Evolutionary conservation across 306 rosid genomes (phyloP).

Genomic region (Acmispon strigosus): DNA sequence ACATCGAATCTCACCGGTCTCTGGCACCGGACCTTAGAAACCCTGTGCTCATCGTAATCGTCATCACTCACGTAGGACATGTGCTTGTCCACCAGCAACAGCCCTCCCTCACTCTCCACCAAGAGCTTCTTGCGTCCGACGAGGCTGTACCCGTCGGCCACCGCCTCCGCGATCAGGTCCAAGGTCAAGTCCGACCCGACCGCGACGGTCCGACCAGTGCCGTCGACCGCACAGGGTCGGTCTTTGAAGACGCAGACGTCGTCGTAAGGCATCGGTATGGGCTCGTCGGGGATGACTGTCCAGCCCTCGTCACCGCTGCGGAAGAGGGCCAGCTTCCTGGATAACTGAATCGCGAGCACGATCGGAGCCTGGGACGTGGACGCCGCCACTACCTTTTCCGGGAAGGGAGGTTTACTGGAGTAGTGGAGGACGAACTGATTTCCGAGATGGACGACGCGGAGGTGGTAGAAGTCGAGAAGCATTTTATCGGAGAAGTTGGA

Average conservation of each 20-base stretch:
- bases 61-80: too few species aligned
- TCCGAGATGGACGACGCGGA: constrained; percentile 37
- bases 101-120: constrained; percentile 51
- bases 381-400: constrained; percentile 48
- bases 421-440: constrained; percentile 43
- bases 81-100: constrained; percentile 67
- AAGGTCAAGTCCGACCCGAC: constrained; percentile 32
- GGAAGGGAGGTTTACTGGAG: constrained; percentile 30
- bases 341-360: constrained; percentile 64
- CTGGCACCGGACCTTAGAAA: too few species aligned
- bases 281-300: constrained; percentile 48
- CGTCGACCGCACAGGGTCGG: constrained; percentile 54
- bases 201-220: constrained; percentile 50
- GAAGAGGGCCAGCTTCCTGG: constrained; percentile 64
- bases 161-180: constrained; percentile 43
- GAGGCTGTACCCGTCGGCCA: constrained; percentile 87
- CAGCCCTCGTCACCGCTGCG: constrained; percentile 46
- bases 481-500: too few species aligned
- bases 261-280: constrained; percentile 65
- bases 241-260: constrained; percentile 51
- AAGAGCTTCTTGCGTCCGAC: constrained; percentile 71
- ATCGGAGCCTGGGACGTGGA: too few species aligned
- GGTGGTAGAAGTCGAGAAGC: constrained; percentile 26
- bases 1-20: too few species aligned
- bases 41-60: too few species aligned